A percentile compares a stretch with the other conserved stretches of the same genome.
Evolutionary conservation across 768 basidiomycete genomes (phyloP).

Genomic region (Pseudohyphozyma bogoriensis): DNA sequence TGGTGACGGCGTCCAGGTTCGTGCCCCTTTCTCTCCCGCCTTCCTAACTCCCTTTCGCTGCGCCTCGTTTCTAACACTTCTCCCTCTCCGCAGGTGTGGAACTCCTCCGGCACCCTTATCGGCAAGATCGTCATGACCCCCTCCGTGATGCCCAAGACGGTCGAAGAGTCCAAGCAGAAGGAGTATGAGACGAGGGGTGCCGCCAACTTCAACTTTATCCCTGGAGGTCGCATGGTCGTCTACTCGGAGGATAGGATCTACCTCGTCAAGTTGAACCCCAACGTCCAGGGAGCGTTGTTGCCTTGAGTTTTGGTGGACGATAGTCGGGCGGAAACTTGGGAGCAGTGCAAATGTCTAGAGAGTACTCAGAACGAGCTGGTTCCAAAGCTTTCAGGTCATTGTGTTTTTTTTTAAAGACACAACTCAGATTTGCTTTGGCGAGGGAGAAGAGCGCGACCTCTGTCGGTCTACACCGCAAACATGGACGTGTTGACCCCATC

Average conservation of each 20-base stretch:
- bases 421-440: no score
- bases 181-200: background rate
- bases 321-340: no score
- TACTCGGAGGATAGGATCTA: conserved; percentile 13
- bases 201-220: conserved; percentile 16
- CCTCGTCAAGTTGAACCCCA: background rate
- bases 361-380: no score
- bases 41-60: background rate
- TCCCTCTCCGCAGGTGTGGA: conserved; percentile 15
- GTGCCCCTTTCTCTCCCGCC: background rate
- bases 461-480: no score
- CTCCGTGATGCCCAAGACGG: background rate
- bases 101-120: conserved; percentile 19
- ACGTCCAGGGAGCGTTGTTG: background rate
- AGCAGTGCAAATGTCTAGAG: no score
- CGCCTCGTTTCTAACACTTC: background rate
- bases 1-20: conserved; percentile 58
- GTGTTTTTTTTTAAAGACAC: no score
- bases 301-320: no score
- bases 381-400: no score
- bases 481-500: no score
- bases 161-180: background rate
- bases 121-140: conserved; percentile 24
- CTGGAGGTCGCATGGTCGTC: conserved; percentile 3
- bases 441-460: no score